Evolutionary conservation across 352 stramenopile genomes (phyloP).

Genomic region (Phytopythium chamaehyphon): DNA sequence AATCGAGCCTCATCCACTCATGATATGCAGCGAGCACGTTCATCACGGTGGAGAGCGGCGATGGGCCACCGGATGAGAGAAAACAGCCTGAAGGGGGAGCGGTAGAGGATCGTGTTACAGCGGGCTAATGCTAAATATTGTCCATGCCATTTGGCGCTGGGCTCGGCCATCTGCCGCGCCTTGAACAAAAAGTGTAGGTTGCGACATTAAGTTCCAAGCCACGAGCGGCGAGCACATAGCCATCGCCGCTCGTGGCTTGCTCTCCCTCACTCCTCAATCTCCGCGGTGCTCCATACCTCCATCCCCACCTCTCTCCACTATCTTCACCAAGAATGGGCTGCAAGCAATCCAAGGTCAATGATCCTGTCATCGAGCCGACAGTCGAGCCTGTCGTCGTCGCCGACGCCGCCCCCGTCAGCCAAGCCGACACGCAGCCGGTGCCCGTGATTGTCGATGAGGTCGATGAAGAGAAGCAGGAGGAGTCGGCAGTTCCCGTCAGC

Average conservation of each 20-base stretch:
- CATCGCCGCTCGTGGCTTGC: too few relatives aligned
- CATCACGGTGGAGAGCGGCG: too few relatives aligned
- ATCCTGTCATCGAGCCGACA: slow-evolving; percentile 35
- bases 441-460: not conserved
- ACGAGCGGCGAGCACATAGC: too few relatives aligned
- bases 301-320: not conserved
- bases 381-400: slow-evolving; percentile 7
- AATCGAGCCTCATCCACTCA: too few relatives aligned
- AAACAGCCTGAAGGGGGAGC: too few relatives aligned
- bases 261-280: slow-evolving; percentile 24
- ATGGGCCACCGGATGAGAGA: too few relatives aligned
- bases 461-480: not conserved
- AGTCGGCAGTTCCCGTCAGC: not conserved
- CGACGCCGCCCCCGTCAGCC: slow-evolving; percentile 4
- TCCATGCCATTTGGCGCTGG: too few relatives aligned
- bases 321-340: slow-evolving; percentile 43
- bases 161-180: too few relatives aligned
- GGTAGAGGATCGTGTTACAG: too few relatives aligned
- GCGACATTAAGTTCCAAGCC: not conserved
- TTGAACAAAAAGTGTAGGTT: slow-evolving; percentile 3
- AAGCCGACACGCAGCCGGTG: slow-evolving; percentile 2
- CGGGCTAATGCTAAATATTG: too few relatives aligned
- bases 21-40: too few relatives aligned
- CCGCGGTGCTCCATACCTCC: slow-evolving; percentile 7
- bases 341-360: slow-evolving; percentile 52